Percentiles rank a stretch among this genome's conserved stretches.
phyloP scores from a whole-genome alignment of 1,284 basidiomycete genomes.

The Vanrija pseudolonga region DNA sequence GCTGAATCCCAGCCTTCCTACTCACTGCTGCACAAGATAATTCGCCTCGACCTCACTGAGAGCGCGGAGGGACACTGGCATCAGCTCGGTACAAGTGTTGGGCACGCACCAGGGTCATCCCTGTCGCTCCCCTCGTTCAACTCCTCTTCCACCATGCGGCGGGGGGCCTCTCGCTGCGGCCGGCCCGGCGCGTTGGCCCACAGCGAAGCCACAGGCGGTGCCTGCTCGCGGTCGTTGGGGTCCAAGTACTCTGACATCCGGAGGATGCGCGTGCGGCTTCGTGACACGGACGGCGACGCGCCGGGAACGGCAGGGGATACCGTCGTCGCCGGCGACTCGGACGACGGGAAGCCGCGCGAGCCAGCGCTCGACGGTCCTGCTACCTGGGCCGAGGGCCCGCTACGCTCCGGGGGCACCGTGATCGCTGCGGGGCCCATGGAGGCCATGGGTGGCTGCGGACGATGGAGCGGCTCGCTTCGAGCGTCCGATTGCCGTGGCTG shows the following conservation, averaged over 20 bases:
- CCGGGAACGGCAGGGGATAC: background rate
- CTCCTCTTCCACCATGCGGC: too few species aligned
- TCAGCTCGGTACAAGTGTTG: background rate
- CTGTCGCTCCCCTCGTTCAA: too few species aligned
- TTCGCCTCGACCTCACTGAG: constrained; percentile 28
- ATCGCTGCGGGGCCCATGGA: background rate
- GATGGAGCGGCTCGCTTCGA: background rate
- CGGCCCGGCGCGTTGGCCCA: constrained; percentile 11
- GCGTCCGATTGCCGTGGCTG: background rate
- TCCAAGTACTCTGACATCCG: constrained; percentile 29
- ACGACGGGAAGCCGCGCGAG: background rate
- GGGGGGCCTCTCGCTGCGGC: too few species aligned
- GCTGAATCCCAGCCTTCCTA: background rate
- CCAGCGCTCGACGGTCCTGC: background rate
- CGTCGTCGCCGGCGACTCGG: background rate
- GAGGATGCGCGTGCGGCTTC: constrained; percentile 11
- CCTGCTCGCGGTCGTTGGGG: constrained; percentile 17
- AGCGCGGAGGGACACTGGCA: constrained; percentile 19
- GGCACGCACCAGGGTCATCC: constrained; percentile 11
- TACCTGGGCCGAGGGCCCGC: background rate
- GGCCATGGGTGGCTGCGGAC: background rate
- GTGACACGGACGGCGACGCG: background rate
- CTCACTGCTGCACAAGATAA: constrained; percentile 26
- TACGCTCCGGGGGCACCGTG: background rate
- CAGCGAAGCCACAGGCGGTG: constrained; percentile 1